These are phyloP conservation scores for Zygosaccharomyces bailii DNA, from an alignment of 805 yeast species.

Conservation along the genomic window DNA sequence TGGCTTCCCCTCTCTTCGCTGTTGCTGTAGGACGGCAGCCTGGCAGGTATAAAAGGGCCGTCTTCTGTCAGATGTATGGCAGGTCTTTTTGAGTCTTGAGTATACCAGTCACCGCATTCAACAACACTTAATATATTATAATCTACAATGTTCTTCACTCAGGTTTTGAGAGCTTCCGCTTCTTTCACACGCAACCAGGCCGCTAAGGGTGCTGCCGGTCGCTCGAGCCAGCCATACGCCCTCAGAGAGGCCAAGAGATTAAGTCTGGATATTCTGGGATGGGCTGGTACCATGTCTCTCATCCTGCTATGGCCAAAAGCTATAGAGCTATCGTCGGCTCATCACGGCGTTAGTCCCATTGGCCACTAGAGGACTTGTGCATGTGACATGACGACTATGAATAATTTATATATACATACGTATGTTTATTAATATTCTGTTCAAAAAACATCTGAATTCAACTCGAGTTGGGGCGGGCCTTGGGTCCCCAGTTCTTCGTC, in stretches of 20 bases:
- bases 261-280: slow-evolving; percentile 19
- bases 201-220: slow-evolving; percentile 16
- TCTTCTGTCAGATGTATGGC: too few species aligned
- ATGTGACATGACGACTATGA: slow-evolving; percentile 1
- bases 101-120: background rate
- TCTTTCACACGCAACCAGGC: slow-evolving; percentile 14
- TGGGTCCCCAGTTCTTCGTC: slow-evolving; percentile 95
- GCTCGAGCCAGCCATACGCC: slow-evolving; percentile 25
- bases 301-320: slow-evolving; percentile 30
- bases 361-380: background rate
- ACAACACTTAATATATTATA: background rate
- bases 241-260: slow-evolving; percentile 27
- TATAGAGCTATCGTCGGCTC: background rate
- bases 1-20: background rate
- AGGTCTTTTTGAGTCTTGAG: too few species aligned
- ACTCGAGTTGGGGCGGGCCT: slow-evolving; percentile 57
- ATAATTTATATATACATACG: background rate
- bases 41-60: background rate
- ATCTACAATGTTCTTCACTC: slow-evolving; percentile 20
- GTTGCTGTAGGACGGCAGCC: background rate
- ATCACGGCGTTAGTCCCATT: slow-evolving; percentile 2
- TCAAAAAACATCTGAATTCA: background rate
- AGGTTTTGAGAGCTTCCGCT: slow-evolving; percentile 23
- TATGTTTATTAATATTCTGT: background rate
- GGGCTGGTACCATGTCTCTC: slow-evolving; percentile 19